These are phyloP conservation scores for Coemansia umbellata DNA, from an alignment of 192 early-diverging fungal species.

Conservation along the genomic window DNA sequence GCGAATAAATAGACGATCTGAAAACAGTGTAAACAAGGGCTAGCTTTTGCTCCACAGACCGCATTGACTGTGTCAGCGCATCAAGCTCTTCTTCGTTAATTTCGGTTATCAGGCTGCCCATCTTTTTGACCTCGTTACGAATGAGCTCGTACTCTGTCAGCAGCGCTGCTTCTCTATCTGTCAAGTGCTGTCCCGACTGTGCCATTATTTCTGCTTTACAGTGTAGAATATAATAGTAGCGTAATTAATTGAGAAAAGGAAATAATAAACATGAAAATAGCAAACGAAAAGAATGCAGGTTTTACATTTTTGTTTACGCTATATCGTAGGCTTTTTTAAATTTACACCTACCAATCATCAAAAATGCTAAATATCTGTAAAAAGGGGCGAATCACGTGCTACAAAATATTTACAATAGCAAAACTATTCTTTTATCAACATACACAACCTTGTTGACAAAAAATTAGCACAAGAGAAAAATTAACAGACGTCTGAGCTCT, in stretches of 20 bases:
- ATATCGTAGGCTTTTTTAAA: too few relatives aligned
- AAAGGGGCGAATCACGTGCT: too few relatives aligned
- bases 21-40: conserved; percentile 50
- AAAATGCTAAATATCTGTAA: too few relatives aligned
- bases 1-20: conserved; percentile 48
- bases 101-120: conserved; percentile 42
- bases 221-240: neutral
- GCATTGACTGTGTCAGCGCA: conserved; percentile 47
- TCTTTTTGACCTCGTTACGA: conserved; percentile 47
- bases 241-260: neutral
- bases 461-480: too few relatives aligned
- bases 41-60: conserved; percentile 47
- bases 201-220: conserved; percentile 6
- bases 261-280: neutral
- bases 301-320: neutral
- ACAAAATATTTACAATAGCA: too few relatives aligned
- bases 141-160: conserved; percentile 51
- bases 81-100: conserved; percentile 49
- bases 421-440: too few relatives aligned
- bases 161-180: conserved; percentile 41
- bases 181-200: conserved; percentile 37
- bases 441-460: too few relatives aligned
- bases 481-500: too few relatives aligned
- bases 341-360: too few relatives aligned
- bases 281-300: neutral